Conservation (phyloP, 495 filamentous ascomycete genomes). For the Polyplosphaeria fusca region DNA sequence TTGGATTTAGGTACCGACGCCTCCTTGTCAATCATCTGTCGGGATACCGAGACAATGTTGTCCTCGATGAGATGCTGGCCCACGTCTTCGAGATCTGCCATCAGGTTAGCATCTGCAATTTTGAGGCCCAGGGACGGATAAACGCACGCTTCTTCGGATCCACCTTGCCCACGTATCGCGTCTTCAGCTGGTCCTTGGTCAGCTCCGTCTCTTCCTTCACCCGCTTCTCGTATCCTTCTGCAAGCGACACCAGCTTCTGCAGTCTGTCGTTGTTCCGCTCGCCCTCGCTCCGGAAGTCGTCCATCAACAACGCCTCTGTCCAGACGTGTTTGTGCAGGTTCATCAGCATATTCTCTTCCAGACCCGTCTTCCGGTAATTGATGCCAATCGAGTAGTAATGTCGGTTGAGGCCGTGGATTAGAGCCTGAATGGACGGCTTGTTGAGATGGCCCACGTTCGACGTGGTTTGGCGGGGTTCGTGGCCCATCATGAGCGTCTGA, state of each 20-base stretch:
- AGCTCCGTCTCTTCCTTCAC: slow-evolving; percentile 97
- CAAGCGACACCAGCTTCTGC: slow-evolving; percentile 79
- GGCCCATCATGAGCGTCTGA: slow-evolving; percentile 95
- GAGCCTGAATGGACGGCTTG: slow-evolving; percentile 98
- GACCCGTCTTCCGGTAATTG: slow-evolving; percentile 93
- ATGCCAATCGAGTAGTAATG: slow-evolving; percentile 99
- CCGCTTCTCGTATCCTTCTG: slow-evolving; percentile 96
- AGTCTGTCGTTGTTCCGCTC: slow-evolving; percentile 79
- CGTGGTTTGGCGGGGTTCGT: slow-evolving; percentile 97
- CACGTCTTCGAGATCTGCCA: slow-evolving; percentile 80
- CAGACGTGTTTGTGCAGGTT: slow-evolving; percentile 98
- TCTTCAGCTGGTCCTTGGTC: slow-evolving; percentile 96
- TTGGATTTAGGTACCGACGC: slow-evolving; percentile 63
- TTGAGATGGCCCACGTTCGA: slow-evolving; percentile 97
- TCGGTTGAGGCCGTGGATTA: slow-evolving; percentile 95
- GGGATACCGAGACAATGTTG: slow-evolving; percentile 93
- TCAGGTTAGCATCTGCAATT: slow-evolving; percentile 37
- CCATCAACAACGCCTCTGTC: slow-evolving; percentile 97
- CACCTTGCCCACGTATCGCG: slow-evolving; percentile 96
- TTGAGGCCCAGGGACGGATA: no score
- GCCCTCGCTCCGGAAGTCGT: slow-evolving; percentile 85
- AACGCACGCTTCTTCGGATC: slow-evolving; percentile 92
- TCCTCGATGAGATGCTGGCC: slow-evolving; percentile 96
- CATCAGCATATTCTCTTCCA: slow-evolving; percentile 99
- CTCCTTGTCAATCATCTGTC: slow-evolving; percentile 99